Evolutionary conservation across 176 grass and related monocot genomes (phyloP), one percentile per base, ranked within the genome.

Genomic region (Oropetium thomaeum): DNA sequence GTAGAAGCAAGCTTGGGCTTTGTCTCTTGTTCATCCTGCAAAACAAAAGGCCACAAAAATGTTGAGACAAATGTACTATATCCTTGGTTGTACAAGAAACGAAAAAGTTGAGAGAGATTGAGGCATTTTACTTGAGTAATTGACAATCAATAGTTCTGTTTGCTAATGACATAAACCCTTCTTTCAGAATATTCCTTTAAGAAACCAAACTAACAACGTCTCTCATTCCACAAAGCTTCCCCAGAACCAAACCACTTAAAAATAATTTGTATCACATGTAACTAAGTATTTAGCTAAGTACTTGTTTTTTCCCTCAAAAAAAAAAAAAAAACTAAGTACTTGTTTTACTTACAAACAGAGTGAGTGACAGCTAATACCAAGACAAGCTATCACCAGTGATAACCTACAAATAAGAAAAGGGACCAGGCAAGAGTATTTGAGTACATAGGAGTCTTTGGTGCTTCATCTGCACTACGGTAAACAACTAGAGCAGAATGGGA

Each of bases 1-100:
- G 55, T 86, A 52, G 1, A 11, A 23, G 89, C 86, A 57, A 88
- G 84, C n/a, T 0, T 70, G 45, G 54, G 79, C 29, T 29, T 4
- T 74, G 82, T 90, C 3, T 90, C 89, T 2, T 25, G 15, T 84
- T 92, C 96, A 90, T 92, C 96, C 96, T 97, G 67, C 39, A 45
- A 74, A 59, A 80, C 59, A 37, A 40, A 41, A 74, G 62, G 68
- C 1, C 7, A 15, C 7, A 69, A 74, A 53, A 51, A 54, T 78
- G 73, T 39, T n/a, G 35, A 32, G 19, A 3, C 1, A 6, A 28
- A 44, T 29, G 8, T 62, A 51, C 4, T 23, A 13, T n/a, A 4
- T 14, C 65, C 58, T 49, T 42, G 34, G 44, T 37, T 77, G 44
- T 2, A 71, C 54, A 4, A 14, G 0, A 53, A 8, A 51, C 43